Base-by-base conservation (phyloP, 345 rosid species). In the Dipteronia sinensis region DNA sequence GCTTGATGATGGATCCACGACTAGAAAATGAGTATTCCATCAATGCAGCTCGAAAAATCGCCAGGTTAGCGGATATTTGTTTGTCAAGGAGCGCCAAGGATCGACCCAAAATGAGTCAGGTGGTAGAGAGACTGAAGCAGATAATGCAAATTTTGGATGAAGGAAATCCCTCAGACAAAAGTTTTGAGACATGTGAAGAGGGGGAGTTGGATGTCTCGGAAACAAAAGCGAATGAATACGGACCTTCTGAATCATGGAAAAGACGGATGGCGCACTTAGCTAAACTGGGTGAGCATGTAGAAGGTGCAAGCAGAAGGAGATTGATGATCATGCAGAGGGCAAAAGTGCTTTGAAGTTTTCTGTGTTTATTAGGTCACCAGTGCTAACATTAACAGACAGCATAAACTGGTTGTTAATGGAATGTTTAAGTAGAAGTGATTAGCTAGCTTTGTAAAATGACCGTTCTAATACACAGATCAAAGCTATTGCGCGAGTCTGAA, bases 41-140 rank as follows among this genome's bases (percentile, higher is more conserved):
- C 61, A 67, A 70, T 9, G 89, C 85, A 22, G 94, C 94, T 62
- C 86, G 90, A 31, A 88, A 80, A 76, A 74, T 92, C 59, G 97
- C 96, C 58, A 90, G 85, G 81, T 44, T 93, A 51, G 99, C 98
- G 13, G 92, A 92, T 67, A 84, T 34, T 55, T 93, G 99, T 80
- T 80, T 95, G 81, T 68, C 79, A 27, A 89, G 78, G 84, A 85
- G 82, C 55, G 85, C 89, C 7, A 93, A 91, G 77, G 92, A 90
- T n/a, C 87, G 98, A 15, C 97, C 98, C 0, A 55, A 72, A 65
- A 94, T 91, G 97, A 88, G 89, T 20, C 40, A 65, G 72, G 95
- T 93, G 69, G 94, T 91, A 34, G 90, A 89, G 67, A 82, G 76
- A 12, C 72, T 93, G 85, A 83, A 67, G 78, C 89, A 87, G 82